Conservation (phyloP, 805 yeast species). For the Helenozyma baotianmanensis region DNA sequence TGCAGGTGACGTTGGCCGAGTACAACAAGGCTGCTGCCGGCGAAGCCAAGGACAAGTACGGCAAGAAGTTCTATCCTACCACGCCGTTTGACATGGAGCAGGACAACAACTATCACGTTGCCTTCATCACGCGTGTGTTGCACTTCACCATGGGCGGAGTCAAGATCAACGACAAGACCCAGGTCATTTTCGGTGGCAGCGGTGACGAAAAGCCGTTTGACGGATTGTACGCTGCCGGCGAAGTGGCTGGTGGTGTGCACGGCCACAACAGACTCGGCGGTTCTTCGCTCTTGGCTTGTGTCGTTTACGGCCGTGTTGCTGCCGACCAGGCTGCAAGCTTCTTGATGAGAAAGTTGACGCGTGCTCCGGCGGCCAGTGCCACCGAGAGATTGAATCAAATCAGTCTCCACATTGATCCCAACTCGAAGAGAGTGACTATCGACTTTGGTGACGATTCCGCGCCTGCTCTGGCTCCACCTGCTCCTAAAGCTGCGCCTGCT, state of each 20-base stretch:
- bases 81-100: constrained; percentile 36
- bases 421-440: constrained; percentile 28
- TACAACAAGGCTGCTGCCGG: constrained; percentile 43
- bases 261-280: constrained; percentile 44
- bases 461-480: background rate
- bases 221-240: constrained; percentile 42
- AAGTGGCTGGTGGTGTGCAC: constrained; percentile 44
- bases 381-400: constrained; percentile 15
- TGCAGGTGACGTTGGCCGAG: constrained; percentile 29
- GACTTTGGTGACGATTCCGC: constrained; percentile 24
- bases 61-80: constrained; percentile 46
- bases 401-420: constrained; percentile 23
- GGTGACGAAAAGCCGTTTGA: constrained; percentile 24
- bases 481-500: constrained; percentile 1
- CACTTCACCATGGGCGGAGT: constrained; percentile 75
- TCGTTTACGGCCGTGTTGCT: constrained; percentile 40
- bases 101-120: constrained; percentile 42
- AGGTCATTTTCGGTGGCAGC: constrained; percentile 27
- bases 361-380: constrained; percentile 2
- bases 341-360: constrained; percentile 13
- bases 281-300: constrained; percentile 41
- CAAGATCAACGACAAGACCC: constrained; percentile 45
- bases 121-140: constrained; percentile 52
- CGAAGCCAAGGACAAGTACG: constrained; percentile 35
- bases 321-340: constrained; percentile 38